These are phyloP conservation scores for Phycomyces nitens DNA, from an alignment of 192 early-diverging fungal genomes.

Conservation along the genomic window DNA sequence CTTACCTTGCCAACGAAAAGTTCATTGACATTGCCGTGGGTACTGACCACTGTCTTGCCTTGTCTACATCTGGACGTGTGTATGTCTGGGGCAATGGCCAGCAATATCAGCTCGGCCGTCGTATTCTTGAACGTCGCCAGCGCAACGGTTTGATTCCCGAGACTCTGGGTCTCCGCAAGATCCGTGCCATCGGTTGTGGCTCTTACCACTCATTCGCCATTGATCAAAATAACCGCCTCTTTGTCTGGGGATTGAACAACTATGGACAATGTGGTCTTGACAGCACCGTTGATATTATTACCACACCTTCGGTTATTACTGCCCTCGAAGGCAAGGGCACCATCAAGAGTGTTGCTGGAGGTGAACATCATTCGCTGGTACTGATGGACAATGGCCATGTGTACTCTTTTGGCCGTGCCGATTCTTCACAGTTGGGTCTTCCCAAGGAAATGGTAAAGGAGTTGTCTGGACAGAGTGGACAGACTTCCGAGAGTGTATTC, in stretches of 20 bases:
- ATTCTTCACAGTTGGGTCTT: slow-evolving; percentile 79
- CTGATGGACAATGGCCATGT: slow-evolving; percentile 70
- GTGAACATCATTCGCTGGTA: slow-evolving; percentile 82
- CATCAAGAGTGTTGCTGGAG: slow-evolving; percentile 66
- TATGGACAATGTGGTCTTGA: slow-evolving; percentile 80
- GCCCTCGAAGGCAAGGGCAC: slow-evolving; percentile 39
- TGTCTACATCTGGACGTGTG: slow-evolving; percentile 68
- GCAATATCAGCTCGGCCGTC: slow-evolving; percentile 84
- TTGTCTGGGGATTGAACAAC: slow-evolving; percentile 88
- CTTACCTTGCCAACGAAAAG: slow-evolving; percentile 49
- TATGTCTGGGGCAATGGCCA: slow-evolving; percentile 90
- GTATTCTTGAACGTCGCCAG: slow-evolving; percentile 69
- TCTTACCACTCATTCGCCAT: slow-evolving; percentile 85
- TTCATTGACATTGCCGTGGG: slow-evolving; percentile 80
- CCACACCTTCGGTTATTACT: slow-evolving; percentile 55
- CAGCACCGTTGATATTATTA: slow-evolving; percentile 19
- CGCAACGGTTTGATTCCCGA: slow-evolving; percentile 59
- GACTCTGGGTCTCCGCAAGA: slow-evolving; percentile 50
- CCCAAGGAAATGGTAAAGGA: slow-evolving; percentile 42
- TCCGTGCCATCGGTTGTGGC: slow-evolving; percentile 70
- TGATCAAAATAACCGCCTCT: slow-evolving; percentile 60
- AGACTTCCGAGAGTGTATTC: slow-evolving; percentile 23
- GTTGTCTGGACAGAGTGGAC: background rate
- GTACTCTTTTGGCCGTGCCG: slow-evolving; percentile 82
- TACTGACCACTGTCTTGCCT: slow-evolving; percentile 80